These are phyloP conservation scores for Trametes punicea DNA, from an alignment of 768 basidiomycete species.

Conservation along the genomic window DNA sequence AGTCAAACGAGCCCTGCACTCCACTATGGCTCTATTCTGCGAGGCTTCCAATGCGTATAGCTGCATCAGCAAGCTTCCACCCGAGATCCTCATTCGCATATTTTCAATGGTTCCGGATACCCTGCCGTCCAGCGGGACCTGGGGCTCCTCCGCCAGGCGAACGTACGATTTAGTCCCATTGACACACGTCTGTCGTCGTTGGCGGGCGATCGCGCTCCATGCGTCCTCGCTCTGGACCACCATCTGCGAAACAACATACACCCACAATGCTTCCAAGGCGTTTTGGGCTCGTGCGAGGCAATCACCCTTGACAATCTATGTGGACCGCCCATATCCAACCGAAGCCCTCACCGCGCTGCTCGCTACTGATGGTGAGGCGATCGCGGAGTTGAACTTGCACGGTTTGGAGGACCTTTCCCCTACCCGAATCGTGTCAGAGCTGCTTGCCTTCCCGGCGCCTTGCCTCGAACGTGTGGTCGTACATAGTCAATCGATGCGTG, in stretches of 20 bases:
- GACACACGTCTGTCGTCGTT: constrained; percentile 20
- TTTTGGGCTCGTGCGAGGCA: constrained; percentile 3
- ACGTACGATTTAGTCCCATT: constrained; percentile 15
- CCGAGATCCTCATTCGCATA: constrained; percentile 16
- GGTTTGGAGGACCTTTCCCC: background rate
- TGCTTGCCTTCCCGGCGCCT: constrained; percentile 7
- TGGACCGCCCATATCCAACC: constrained; percentile 1
- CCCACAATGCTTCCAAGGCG: background rate
- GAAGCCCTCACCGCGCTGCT: background rate
- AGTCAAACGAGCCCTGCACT: background rate
- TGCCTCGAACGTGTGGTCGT: background rate
- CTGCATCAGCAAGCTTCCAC: constrained; percentile 9
- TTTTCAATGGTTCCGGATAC: constrained; percentile 2
- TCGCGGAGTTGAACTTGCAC: constrained; percentile 1
- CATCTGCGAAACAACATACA: background rate
- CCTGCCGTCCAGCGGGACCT: background rate
- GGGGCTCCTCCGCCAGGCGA: background rate
- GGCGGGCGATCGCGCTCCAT: constrained; percentile 16
- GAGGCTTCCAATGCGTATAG: constrained; percentile 2
- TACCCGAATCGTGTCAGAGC: background rate
- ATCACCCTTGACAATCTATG: background rate
- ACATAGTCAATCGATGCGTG: background rate
- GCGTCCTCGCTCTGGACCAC: constrained; percentile 18
- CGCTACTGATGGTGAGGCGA: background rate
- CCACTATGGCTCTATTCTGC: background rate